These are phyloP conservation scores for Cornus suecica DNA, from an alignment of 148 eudicot genomes.

Conservation along the genomic window DNA sequence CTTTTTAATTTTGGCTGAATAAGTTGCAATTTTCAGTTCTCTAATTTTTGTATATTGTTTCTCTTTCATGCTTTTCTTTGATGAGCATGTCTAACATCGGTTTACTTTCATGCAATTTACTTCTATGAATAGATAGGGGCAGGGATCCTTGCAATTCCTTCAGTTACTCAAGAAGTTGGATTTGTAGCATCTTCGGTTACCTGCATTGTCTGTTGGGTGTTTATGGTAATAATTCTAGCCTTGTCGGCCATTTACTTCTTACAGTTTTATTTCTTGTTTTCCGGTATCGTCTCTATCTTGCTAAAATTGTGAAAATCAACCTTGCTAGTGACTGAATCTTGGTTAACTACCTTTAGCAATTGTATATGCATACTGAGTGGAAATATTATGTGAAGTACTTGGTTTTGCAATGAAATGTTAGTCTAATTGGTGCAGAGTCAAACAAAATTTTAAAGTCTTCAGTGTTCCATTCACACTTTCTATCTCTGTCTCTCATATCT, in stretches of 20 bases:
- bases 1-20: no score
- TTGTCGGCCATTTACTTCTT: neutral
- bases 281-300: neutral
- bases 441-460: neutral
- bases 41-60: no score
- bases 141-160: constrained; percentile 92
- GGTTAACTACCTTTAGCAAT: neutral
- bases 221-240: constrained; percentile 55
- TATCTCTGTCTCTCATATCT: neutral
- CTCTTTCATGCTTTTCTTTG: neutral
- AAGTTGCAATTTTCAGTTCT: no score
- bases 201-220: constrained; percentile 80
- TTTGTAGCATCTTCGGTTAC: constrained; percentile 79
- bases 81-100: neutral
- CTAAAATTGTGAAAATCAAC: neutral
- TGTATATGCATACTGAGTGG: neutral
- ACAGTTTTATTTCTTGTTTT: neutral
- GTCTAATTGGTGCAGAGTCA: neutral
- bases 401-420: neutral
- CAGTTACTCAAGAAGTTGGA: constrained; percentile 90
- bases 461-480: neutral
- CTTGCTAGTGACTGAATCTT: neutral
- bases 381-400: neutral
- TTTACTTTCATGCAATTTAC: neutral
- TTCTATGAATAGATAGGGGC: constrained; percentile 64